Conservation (phyloP, 2,329 filamentous ascomycete species). For the Akanthomyces uredinophilus region DNA sequence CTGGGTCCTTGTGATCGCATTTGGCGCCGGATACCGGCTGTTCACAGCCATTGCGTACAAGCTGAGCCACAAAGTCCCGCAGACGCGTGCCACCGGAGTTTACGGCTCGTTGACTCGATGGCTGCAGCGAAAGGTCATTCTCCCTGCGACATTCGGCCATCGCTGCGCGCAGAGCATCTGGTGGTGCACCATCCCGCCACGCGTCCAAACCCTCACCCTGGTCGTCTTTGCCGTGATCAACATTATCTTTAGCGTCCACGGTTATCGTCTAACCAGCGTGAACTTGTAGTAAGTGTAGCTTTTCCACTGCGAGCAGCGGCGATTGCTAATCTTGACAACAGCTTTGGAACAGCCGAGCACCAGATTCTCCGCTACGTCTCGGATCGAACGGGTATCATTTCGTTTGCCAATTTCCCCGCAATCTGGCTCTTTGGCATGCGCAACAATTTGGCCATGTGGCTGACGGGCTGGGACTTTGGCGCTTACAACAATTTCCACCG, state of each 20-base stretch:
- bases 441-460: constrained; percentile 61
- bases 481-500: constrained; percentile 65
- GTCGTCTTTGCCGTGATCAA: constrained; percentile 35
- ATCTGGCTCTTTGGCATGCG: constrained; percentile 63
- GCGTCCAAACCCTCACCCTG: constrained; percentile 39
- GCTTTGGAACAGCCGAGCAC: constrained; percentile 28
- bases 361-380: constrained; percentile 51
- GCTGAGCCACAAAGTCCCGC: neutral
- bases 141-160: constrained; percentile 41
- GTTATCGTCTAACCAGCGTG: constrained; percentile 32
- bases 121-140: constrained; percentile 29
- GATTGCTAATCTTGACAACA: constrained; percentile 19
- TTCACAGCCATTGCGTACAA: constrained; percentile 15
- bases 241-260: constrained; percentile 29
- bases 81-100: neutral
- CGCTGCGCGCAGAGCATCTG: constrained; percentile 38
- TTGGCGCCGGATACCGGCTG: constrained; percentile 32
- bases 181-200: constrained; percentile 40
- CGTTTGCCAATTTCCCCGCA: constrained; percentile 58
- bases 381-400: constrained; percentile 59
- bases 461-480: constrained; percentile 64
- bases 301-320: constrained; percentile 10
- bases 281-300: constrained; percentile 34
- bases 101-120: constrained; percentile 19
- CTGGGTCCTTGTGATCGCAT: constrained; percentile 34